Conservation (phyloP, 2,329 filamentous ascomycete genomes). For the Microascus cirrosus region DNA sequence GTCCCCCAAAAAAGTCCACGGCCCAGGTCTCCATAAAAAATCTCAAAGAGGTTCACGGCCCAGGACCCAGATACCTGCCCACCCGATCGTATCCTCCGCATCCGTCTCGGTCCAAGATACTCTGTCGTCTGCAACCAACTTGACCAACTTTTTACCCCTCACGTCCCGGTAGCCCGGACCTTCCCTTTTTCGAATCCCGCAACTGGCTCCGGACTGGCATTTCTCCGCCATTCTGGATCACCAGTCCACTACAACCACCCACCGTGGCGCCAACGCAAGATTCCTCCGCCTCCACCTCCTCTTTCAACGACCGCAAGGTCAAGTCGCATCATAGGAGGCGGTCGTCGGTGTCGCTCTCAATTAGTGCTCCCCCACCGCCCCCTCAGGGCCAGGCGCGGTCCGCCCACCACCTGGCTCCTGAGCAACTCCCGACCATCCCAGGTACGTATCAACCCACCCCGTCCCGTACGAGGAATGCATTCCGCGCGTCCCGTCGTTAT, state of each 20-base stretch:
- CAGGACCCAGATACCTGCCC: neutral
- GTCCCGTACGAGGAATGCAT: neutral
- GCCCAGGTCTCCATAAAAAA: neutral
- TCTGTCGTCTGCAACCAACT: neutral
- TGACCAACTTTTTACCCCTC: neutral
- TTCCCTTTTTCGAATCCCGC: neutral
- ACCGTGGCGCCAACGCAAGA: neutral
- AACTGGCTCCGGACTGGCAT: neutral
- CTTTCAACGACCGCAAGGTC: constrained; percentile 2
- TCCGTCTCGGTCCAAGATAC: neutral
- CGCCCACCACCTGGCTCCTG: constrained; percentile 19
- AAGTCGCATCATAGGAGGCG: constrained; percentile 17
- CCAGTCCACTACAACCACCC: neutral
- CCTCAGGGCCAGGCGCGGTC: constrained; percentile 4
- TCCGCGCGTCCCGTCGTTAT: neutral
- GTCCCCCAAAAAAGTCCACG: neutral
- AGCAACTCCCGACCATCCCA: constrained; percentile 39
- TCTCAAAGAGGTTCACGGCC: neutral
- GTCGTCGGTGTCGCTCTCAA: constrained; percentile 18
- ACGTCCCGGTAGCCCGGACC: neutral
- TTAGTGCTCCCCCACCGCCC: constrained; percentile 6
- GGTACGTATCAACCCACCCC: constrained; percentile 32
- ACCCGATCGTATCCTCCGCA: neutral
- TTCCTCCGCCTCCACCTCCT: constrained; percentile 1
- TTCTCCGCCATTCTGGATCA: neutral